A percentile compares a stretch with the other conserved stretches of the same genome.
Evolutionary conservation across 495 filamentous ascomycete genomes (phyloP).

Genomic region (Xylaria palmicola): DNA sequence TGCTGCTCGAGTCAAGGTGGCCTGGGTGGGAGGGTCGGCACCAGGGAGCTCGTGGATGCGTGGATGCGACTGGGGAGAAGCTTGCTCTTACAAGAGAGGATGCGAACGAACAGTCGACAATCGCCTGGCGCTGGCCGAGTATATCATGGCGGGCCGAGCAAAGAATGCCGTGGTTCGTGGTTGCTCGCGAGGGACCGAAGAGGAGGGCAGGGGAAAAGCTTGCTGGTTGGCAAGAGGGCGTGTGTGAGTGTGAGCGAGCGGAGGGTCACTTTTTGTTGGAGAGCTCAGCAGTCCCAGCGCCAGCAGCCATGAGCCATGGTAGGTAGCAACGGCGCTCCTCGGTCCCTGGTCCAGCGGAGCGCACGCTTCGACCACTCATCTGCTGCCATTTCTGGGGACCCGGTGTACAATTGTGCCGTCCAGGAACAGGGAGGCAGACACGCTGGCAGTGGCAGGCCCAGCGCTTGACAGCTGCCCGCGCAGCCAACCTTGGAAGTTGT

Average conservation of each 20-base stretch:
- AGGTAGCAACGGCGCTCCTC: not conserved
- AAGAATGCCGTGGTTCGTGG: slow-evolving; percentile 15
- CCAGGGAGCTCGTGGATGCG: slow-evolving; percentile 7
- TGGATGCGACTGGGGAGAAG: slow-evolving; percentile 12
- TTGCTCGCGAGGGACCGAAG: slow-evolving; percentile 18
- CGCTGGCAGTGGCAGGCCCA: not conserved
- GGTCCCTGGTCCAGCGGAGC: not conserved
- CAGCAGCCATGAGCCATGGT: not conserved
- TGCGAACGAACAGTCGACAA: slow-evolving; percentile 25
- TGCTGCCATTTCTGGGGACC: not conserved
- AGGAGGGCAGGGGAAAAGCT: slow-evolving; percentile 2
- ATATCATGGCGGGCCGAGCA: slow-evolving; percentile 32
- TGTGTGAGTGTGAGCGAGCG: slow-evolving; percentile 10
- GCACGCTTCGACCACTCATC: slow-evolving; percentile 1
- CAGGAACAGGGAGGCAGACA: too few relatives aligned
- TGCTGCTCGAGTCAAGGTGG: slow-evolving; percentile 14
- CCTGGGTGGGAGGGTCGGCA: slow-evolving; percentile 1
- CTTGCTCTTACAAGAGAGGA: slow-evolving; percentile 24
- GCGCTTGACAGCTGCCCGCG: not conserved
- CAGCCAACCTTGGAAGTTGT: not conserved
- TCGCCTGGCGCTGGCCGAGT: slow-evolving; percentile 20
- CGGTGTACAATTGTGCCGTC: not conserved
- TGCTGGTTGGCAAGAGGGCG: not conserved
- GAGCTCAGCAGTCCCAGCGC: not conserved
- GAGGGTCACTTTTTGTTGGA: slow-evolving; percentile 14